Base-by-base conservation (phyloP, 805 yeast genomes). In the Maudiozyma bulderi region DNA sequence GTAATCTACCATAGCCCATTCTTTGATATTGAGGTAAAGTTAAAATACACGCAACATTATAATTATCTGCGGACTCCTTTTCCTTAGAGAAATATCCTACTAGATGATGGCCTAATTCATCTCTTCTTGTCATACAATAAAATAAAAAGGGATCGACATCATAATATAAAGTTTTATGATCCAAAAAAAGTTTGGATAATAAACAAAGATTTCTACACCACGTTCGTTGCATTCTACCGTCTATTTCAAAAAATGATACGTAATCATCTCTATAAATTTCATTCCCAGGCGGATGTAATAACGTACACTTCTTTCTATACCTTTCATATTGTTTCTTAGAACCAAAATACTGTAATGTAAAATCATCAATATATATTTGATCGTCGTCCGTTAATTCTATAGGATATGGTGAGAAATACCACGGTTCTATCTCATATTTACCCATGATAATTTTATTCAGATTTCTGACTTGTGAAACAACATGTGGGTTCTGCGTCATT, bases 401-500 rank as follows among this genome's bases (percentile, higher is more conserved):
- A 0, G 99, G 99, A 65, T 93, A 93, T 1, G 99, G 98, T 1
- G 96, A 86, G 61, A 93, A 93, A 68, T 93, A 93, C 99, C 99
- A 93, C 2, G 99, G 99, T 65, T 93, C 99, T 47, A 93, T 88
- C 57, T 86, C 85, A 65, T 82, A 88, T 54, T 84, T 84, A 1
- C 99, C 99, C 69, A 93, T 80, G 3, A 87, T 83, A 5, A 93
- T 79, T 48, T 78, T 76, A 44, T 78, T 73, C 53, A 93, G 73
- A 62, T 93, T 93, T 56, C 98, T 77, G 44, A 93, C 96, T 49
- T 93, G 75, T 0, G 98, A 89, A 28, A 91, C 86, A 61, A 91
- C 98, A 49, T 75, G 78, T 49, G 81, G 76, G 52, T 83, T 84
- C 67, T 93, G 99, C 9, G 93, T 86, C 98, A 93, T 93, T 0